Evolutionary conservation across 305 asterid genomes (phyloP).

Genomic region (Fraxinus floribunda): DNA sequence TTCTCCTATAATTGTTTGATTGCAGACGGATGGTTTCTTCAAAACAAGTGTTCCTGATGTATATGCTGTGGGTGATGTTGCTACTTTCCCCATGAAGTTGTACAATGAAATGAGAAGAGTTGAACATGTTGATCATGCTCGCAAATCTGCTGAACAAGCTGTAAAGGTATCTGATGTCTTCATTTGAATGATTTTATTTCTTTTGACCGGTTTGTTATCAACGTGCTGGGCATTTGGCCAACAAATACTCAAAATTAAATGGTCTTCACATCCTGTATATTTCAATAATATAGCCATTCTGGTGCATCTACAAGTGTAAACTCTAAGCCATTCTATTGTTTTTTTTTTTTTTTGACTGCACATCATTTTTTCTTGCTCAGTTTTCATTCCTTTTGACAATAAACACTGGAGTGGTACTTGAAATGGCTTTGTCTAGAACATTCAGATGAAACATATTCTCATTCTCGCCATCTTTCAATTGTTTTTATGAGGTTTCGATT

Average conservation of each 20-base stretch:
- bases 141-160: conserved; percentile 98
- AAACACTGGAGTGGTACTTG: background rate
- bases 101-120: conserved; percentile 83
- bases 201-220: background rate
- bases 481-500: background rate
- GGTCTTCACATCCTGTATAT: background rate
- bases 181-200: background rate
- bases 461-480: background rate
- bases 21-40: conserved; percentile 63
- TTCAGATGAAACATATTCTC: background rate
- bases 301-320: background rate
- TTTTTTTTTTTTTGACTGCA: background rate
- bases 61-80: conserved; percentile 96
- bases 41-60: conserved; percentile 76
- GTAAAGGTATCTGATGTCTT: conserved; percentile 59
- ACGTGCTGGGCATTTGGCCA: background rate
- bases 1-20: background rate
- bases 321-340: background rate
- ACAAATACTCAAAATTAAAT: background rate
- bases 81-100: conserved; percentile 90
- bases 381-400: background rate
- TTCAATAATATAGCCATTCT: background rate
- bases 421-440: background rate
- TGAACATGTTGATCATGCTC: conserved; percentile 93
- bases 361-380: background rate